Conservation (phyloP, 495 filamentous ascomycete species). For the Hapsidospora chrysogenum region DNA sequence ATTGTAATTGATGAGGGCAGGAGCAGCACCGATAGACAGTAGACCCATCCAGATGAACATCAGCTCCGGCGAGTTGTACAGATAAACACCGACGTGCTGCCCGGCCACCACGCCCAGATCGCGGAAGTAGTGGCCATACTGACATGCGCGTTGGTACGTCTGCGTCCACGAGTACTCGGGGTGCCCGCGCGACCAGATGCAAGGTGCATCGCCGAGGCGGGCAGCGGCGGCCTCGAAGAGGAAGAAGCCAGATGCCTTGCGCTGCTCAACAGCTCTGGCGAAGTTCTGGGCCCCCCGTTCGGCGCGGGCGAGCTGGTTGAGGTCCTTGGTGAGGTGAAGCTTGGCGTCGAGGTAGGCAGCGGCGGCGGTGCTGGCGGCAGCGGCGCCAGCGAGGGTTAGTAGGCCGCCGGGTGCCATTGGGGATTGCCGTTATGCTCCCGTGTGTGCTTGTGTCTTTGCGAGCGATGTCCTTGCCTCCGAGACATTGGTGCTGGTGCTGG, state of each 20-base stretch:
- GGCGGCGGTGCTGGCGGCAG: slow-evolving; percentile 31
- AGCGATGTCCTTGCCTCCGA: too few relatives aligned
- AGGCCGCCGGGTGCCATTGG: too few relatives aligned
- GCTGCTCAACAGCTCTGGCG: slow-evolving; percentile 10
- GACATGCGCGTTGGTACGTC: slow-evolving; percentile 33
- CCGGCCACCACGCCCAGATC: slow-evolving; percentile 40
- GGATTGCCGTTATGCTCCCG: too few relatives aligned
- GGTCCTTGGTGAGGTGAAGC: slow-evolving; percentile 46
- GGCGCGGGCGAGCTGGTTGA: slow-evolving; percentile 18
- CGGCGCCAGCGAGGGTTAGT: slow-evolving; percentile 41
- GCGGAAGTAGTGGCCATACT: slow-evolving; percentile 50
- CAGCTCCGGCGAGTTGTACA: slow-evolving; percentile 54
- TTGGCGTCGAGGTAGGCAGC: slow-evolving; percentile 56
- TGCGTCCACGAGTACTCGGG: slow-evolving; percentile 50
- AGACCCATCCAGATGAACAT: slow-evolving; percentile 32
- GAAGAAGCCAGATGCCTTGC: slow-evolving; percentile 43
- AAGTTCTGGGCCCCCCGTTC: slow-evolving; percentile 19
- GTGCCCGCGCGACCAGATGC: slow-evolving; percentile 50
- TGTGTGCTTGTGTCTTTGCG: too few relatives aligned
- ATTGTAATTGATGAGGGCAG: slow-evolving; percentile 37
- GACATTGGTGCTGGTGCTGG: too few relatives aligned
- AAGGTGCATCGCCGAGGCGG: slow-evolving; percentile 27
- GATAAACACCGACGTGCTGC: slow-evolving; percentile 53
- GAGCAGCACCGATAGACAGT: slow-evolving; percentile 25
- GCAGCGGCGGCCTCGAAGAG: slow-evolving; percentile 40